Evolutionary conservation across 1,139 yeast species (phyloP), one percentile per base, ranked within the genome.

Genomic region (Candida sanyaensis): DNA sequence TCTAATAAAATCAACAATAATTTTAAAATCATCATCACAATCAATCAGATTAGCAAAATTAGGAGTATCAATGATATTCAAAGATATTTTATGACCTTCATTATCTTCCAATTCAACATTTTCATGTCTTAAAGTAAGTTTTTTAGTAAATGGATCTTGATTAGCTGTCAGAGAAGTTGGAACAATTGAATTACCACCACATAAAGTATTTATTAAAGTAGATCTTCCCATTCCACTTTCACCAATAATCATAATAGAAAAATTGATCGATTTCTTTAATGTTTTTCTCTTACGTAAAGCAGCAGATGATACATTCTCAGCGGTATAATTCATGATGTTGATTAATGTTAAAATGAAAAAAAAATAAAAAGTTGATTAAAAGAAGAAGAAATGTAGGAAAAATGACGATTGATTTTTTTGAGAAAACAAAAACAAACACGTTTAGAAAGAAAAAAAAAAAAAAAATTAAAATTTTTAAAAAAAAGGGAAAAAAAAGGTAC

Each of bases 181-280:
- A 1, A 68, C 89, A 50, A 86, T 79, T 11, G 67, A 59, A 56
- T 87, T 84, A 54, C 93, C 96, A 41, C 96, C 97, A 71, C 98
- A 92, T 49, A 87, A 72, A 10, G 86, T 80, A 61, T 83, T 82
- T 52, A 83, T 74, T 51, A 83, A 80, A 1, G 86, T 81, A 6
- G 85, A 75, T 56, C 86, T 77, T 2, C 89, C 89, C 13, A 76
- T 66, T 8, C 88, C 88, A 52, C 78, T 66, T 58, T 79, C 81
- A 23, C 88, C 88, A 50, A 80, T 78, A 41, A 83, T 71, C 82
- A 83, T 78, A 45, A 81, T 56, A 34, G 82, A 81, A 60, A 82
- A 81, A 50, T 71, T 69, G 55, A 80, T 75, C 28, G 83, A 78
- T 51, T 77, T 78, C 60, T 76, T 79, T 50, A 81, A 69, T 46